Conservation (phyloP, 345 rosid species). For the Rhodamnia rubescens region DNA sequence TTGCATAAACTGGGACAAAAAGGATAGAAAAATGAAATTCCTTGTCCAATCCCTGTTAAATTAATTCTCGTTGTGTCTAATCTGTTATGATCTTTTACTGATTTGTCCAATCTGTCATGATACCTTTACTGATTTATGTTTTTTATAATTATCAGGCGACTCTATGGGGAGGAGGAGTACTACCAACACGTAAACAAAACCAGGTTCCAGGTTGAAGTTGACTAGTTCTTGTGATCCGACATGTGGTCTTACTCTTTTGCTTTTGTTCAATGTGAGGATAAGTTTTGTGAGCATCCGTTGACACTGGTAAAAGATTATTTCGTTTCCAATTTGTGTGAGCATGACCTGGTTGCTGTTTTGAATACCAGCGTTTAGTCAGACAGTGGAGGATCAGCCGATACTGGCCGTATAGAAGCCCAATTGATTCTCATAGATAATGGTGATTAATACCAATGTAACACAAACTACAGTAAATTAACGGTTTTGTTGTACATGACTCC, state of each 20-base stretch:
- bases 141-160: slow-evolving; percentile 28
- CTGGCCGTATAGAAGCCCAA: neutral
- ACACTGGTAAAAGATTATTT: neutral
- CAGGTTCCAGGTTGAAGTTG: slow-evolving; percentile 1
- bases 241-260: neutral
- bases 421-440: neutral
- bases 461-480: neutral
- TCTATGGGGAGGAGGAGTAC: slow-evolving; percentile 56
- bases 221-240: neutral
- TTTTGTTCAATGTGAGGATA: neutral
- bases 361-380: neutral
- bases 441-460: neutral
- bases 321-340: neutral
- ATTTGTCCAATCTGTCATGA: neutral
- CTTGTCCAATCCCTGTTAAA: neutral
- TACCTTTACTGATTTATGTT: neutral
- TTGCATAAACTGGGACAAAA: neutral
- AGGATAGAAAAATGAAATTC: neutral
- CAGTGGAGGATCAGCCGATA: neutral
- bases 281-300: neutral
- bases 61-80: neutral
- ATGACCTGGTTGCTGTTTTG: neutral
- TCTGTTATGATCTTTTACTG: neutral
- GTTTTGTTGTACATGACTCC: neutral
- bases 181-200: slow-evolving; percentile 21